phyloP scores from a whole-genome alignment of 805 yeast genomes.

The Candida xiaguanensis region DNA sequence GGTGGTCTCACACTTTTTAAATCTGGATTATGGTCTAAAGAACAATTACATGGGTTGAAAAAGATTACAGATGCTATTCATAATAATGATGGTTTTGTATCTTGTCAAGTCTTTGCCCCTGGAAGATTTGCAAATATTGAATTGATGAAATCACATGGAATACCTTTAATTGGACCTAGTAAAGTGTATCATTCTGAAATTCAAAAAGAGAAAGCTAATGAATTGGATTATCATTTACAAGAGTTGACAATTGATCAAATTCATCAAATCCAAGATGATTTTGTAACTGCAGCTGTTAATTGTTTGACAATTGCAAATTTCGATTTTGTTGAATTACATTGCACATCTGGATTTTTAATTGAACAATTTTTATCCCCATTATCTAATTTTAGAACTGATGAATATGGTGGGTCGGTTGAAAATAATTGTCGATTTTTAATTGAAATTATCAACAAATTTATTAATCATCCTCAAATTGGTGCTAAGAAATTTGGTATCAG shows the following conservation, averaged over 20 bases:
- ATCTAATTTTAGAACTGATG: slow-evolving; percentile 30
- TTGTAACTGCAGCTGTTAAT: slow-evolving; percentile 13
- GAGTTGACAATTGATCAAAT: slow-evolving; percentile 10
- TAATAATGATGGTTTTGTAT: slow-evolving; percentile 35
- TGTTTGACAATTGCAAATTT: slow-evolving; percentile 26
- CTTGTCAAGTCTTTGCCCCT: slow-evolving; percentile 51
- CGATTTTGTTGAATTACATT: slow-evolving; percentile 39
- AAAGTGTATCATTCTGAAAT: slow-evolving; percentile 14
- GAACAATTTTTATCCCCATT: slow-evolving; percentile 35
- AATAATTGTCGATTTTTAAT: slow-evolving; percentile 32
- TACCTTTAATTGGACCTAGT: slow-evolving; percentile 16
- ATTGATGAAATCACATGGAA: slow-evolving; percentile 19
- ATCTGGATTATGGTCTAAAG: slow-evolving; percentile 11
- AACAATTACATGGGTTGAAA: slow-evolving; percentile 28
- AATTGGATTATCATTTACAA: slow-evolving; percentile 3
- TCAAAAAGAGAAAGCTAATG: slow-evolving; percentile 10
- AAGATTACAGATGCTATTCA: slow-evolving; percentile 45
- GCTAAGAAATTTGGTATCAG: slow-evolving; percentile 16
- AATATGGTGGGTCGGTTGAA: slow-evolving; percentile 35
- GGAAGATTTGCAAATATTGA: slow-evolving; percentile 40
- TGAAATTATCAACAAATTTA: slow-evolving; percentile 34
- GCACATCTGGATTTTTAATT: slow-evolving; percentile 37
- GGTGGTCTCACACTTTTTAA: slow-evolving; percentile 12
- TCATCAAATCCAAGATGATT: slow-evolving; percentile 12
- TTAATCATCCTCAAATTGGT: slow-evolving; percentile 15